These are phyloP conservation scores for Scedosporium boydii DNA, from an alignment of 2,329 filamentous ascomycete species.

Conservation along the genomic window DNA sequence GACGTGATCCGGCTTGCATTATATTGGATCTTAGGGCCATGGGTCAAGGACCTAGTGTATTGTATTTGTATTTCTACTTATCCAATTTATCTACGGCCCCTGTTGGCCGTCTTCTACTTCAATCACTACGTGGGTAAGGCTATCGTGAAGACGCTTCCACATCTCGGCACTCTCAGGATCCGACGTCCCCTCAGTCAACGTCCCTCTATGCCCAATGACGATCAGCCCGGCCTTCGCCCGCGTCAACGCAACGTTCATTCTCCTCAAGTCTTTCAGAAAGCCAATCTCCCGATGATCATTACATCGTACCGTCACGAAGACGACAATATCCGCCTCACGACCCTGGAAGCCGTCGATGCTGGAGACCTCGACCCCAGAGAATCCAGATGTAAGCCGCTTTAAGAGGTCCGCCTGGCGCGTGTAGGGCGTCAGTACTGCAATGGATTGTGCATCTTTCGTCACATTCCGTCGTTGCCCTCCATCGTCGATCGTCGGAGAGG, in stretches of 20 bases:
- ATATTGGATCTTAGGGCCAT: not conserved
- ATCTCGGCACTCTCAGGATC: conserved; percentile 4
- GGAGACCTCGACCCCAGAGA: conserved; percentile 22
- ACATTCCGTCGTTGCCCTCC: not conserved
- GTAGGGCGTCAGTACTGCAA: conserved; percentile 31
- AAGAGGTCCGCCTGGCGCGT: conserved; percentile 24
- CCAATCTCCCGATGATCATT: conserved; percentile 28
- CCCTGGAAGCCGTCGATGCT: conserved; percentile 35
- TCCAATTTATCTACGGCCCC: not conserved
- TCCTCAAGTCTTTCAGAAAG: conserved; percentile 28
- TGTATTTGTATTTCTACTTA: not conserved
- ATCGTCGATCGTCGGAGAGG: not conserved
- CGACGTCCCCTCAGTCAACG: conserved; percentile 14
- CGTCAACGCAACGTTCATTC: conserved; percentile 31
- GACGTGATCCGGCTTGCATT: not conserved
- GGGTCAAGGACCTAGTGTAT: not conserved
- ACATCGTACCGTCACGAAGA: conserved; percentile 31
- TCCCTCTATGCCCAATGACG: conserved; percentile 20
- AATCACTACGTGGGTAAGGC: not conserved
- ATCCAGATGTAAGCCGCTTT: conserved; percentile 11
- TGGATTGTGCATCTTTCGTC: conserved; percentile 11
- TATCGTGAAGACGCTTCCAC: not conserved
- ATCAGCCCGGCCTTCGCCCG: conserved; percentile 24
- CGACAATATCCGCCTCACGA: conserved; percentile 30
- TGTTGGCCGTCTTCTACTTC: not conserved